A percentile compares a stretch with the other conserved stretches of the same genome.
phyloP scores from a whole-genome alignment of 306 rosid genomes.

The Pyrus communis region DNA sequence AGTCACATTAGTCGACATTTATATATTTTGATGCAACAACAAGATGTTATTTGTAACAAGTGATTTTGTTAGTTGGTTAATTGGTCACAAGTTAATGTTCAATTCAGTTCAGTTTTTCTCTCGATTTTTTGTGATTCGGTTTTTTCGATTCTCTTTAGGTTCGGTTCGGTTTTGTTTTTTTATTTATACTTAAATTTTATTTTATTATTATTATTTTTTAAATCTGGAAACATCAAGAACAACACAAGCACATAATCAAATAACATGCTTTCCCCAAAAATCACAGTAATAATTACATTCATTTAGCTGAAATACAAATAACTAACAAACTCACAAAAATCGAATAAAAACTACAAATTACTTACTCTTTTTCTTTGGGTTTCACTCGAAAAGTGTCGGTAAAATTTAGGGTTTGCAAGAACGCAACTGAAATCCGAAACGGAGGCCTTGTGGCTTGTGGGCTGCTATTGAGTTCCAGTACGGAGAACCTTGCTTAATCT shows the following conservation, averaged over 20 bases:
- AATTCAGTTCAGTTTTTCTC: no score
- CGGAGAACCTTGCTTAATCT: no score
- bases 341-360: not conserved
- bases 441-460: conserved; percentile 6
- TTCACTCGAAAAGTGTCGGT: conserved; percentile 63
- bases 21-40: no score
- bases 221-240: not conserved
- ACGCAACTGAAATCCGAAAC: conserved; percentile 36
- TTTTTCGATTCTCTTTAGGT: no score
- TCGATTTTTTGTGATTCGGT: no score
- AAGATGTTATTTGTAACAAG: no score
- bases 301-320: not conserved
- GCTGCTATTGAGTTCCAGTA: conserved; percentile 21
- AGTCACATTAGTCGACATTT: no score
- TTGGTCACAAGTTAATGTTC: no score
- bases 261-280: not conserved
- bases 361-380: conserved; percentile 81
- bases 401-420: conserved; percentile 51
- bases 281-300: not conserved
- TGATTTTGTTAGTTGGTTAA: no score
- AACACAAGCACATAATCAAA: not conserved
- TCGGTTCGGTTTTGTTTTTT: no score
- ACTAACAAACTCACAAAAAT: not conserved
- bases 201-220: no score
- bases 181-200: no score